These are phyloP conservation scores for Fraxinus excelsior DNA, from an alignment of 257 asterid genomes.

Conservation along the genomic window DNA sequence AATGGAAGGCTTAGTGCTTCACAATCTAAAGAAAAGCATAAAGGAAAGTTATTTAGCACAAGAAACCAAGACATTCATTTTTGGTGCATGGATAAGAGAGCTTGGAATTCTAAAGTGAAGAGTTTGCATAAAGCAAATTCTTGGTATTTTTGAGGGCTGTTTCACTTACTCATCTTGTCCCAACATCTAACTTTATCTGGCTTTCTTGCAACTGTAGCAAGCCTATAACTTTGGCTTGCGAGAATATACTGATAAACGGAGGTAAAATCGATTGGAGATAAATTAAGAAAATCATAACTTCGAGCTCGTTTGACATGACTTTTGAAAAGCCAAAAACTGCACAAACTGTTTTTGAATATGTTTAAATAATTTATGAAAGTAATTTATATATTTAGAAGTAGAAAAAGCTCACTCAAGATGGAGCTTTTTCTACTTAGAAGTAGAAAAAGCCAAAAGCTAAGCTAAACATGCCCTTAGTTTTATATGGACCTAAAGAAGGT, in stretches of 20 bases:
- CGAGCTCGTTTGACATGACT: too few species aligned
- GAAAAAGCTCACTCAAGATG: too few species aligned
- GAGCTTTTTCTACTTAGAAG: too few species aligned
- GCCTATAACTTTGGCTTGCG: conserved; percentile 38
- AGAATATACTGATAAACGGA: background rate
- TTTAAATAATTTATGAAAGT: too few species aligned
- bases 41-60: conserved; percentile 64
- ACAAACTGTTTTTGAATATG: too few species aligned
- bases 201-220: conserved; percentile 67
- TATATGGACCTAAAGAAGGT: background rate
- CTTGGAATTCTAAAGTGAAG: conserved; percentile 63
- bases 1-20: conserved; percentile 28
- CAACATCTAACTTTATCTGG: conserved; percentile 56
- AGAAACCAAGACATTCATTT: conserved; percentile 64
- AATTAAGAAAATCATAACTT: background rate
- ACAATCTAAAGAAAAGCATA: conserved; percentile 62
- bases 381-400: too few species aligned
- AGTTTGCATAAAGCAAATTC: conserved; percentile 56
- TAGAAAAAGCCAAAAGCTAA: too few species aligned
- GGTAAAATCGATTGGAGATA: background rate
- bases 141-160: conserved; percentile 36
- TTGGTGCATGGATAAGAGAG: conserved; percentile 55
- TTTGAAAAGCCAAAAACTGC: too few species aligned
- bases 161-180: conserved; percentile 38
- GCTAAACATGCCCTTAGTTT: too few species aligned